Evolutionary conservation across 1,284 basidiomycete genomes (phyloP).

Genomic region (Fomitopsis pinicola): DNA sequence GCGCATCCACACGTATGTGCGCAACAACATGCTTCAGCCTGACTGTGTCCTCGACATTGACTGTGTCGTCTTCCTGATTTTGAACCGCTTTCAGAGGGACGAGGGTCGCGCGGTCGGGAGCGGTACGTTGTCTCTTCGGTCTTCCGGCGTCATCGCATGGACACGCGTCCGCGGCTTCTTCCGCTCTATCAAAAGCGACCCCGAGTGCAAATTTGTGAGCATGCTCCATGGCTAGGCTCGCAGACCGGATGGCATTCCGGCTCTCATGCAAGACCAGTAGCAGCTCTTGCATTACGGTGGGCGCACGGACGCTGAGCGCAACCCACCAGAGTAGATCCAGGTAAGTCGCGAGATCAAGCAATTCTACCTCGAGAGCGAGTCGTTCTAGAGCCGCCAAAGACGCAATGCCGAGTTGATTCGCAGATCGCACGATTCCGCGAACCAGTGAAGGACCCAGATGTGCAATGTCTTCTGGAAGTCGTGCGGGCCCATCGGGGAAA

Average conservation of each 20-base stretch:
- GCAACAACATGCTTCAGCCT: slow-evolving; percentile 34
- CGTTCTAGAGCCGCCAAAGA: slow-evolving; percentile 55
- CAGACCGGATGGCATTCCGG: slow-evolving; percentile 21
- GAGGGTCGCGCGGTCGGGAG: slow-evolving; percentile 18
- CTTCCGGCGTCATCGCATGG: slow-evolving; percentile 56
- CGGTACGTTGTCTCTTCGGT: slow-evolving; percentile 22
- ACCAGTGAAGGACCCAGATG: slow-evolving; percentile 34
- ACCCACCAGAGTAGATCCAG: slow-evolving; percentile 48
- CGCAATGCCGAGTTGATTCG: slow-evolving; percentile 49
- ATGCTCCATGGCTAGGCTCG: slow-evolving; percentile 33
- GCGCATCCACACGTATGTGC: slow-evolving; percentile 49
- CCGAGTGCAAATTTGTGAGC: slow-evolving; percentile 50
- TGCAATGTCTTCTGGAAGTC: slow-evolving; percentile 28
- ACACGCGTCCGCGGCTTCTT: slow-evolving; percentile 61
- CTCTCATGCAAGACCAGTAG: slow-evolving; percentile 55
- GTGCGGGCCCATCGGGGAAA: slow-evolving; percentile 33
- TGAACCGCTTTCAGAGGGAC: slow-evolving; percentile 6
- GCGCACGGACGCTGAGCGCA: slow-evolving; percentile 44
- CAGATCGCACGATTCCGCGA: slow-evolving; percentile 45
- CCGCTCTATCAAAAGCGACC: slow-evolving; percentile 55
- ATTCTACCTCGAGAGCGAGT: slow-evolving; percentile 37
- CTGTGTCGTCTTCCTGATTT: not conserved
- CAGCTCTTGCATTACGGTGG: slow-evolving; percentile 50
- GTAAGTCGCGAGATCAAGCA: slow-evolving; percentile 39
- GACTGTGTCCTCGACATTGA: not conserved